phyloP scores from a whole-genome alignment of 768 basidiomycete genomes.

The Mycena galopus region DNA sequence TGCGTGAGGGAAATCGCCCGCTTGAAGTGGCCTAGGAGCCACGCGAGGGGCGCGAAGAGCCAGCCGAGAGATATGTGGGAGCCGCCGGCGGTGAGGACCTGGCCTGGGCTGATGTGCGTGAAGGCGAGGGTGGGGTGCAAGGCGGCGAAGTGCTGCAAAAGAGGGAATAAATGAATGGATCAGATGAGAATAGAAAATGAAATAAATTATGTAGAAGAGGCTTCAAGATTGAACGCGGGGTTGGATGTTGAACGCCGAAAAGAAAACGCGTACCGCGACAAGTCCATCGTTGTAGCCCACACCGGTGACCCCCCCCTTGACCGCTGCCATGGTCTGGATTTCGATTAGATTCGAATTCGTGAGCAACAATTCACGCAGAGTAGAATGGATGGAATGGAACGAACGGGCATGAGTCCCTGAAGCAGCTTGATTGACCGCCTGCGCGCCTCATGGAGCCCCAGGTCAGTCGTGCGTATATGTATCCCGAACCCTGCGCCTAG shows the following conservation, averaged over 20 bases:
- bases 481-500: conserved; percentile 32
- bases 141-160: conserved; percentile 36
- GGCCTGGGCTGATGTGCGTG: conserved; percentile 41
- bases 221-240: no score
- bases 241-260: no score
- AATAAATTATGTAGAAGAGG: no score
- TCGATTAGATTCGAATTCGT: no score
- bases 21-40: neutral
- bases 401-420: neutral
- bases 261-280: neutral
- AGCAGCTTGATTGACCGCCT: neutral
- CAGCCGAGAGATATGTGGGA: conserved; percentile 6
- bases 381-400: neutral
- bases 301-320: conserved; percentile 15
- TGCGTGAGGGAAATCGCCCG: neutral
- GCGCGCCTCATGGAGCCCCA: neutral
- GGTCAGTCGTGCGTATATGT: neutral
- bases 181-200: no score
- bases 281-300: conserved; percentile 21
- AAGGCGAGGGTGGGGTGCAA: conserved; percentile 38
- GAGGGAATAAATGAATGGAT: no score
- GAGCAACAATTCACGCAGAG: neutral
- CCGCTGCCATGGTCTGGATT: conserved; percentile 10
- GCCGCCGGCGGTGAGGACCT: conserved; percentile 25
- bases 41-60: neutral